Evolutionary conservation across 2,329 filamentous ascomycete genomes (phyloP).

Genomic region (Fusarium sp.): DNA sequence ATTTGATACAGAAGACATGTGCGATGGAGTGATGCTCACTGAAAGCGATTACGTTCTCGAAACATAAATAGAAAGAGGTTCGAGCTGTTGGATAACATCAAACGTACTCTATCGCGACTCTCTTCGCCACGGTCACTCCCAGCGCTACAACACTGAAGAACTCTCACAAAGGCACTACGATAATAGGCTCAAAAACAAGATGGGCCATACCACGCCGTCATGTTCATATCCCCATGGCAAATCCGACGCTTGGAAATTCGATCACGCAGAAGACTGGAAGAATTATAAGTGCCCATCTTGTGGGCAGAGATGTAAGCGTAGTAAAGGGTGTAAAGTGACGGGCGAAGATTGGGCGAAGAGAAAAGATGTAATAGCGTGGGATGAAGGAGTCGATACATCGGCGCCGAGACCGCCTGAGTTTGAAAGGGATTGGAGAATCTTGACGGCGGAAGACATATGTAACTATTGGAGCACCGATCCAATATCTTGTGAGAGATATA

Average conservation of each 20-base stretch:
- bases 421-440: slow-evolving; percentile 1
- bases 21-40: not conserved
- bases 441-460: not conserved
- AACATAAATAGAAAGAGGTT: not conserved
- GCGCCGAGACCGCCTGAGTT: slow-evolving; percentile 3
- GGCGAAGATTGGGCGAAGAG: not conserved
- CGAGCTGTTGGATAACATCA: not conserved
- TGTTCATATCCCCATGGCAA: not conserved
- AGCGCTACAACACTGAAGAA: not conserved
- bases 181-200: not conserved
- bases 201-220: not conserved
- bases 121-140: not conserved
- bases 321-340: not conserved
- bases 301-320: not conserved
- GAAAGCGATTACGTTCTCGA: slow-evolving; percentile 12
- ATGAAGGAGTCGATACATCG: not conserved
- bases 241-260: not conserved
- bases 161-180: not conserved
- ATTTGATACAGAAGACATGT: not conserved
- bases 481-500: not conserved
- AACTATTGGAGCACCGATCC: not conserved
- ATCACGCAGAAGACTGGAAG: not conserved
- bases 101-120: slow-evolving; percentile 5
- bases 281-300: not conserved
- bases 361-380: not conserved